Base-by-base conservation (phyloP, 2,329 filamentous ascomycete genomes). In the Ophiognomonia clavigignenti-juglandacearum region DNA sequence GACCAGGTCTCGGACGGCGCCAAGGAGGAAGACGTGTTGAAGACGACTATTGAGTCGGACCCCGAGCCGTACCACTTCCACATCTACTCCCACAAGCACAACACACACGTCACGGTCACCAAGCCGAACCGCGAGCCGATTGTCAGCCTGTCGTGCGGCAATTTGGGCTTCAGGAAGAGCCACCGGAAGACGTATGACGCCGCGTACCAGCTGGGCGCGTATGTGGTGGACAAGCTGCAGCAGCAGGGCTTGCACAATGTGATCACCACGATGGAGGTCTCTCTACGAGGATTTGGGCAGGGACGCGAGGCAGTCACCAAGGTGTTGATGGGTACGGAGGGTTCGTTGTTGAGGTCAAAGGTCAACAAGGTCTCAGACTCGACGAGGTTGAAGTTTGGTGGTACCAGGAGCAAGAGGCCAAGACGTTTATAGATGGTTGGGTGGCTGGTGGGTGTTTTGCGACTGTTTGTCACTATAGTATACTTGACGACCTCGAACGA, bases 331-430 rank as follows among this genome's bases (percentile, higher is more conserved):
- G 91, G 92, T 29, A 83, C 76, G 19, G 92, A 98, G 65, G 93
- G 93, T 48, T 83, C 80, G 61, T 65, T 82, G 58, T 68, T 97
- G 55, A 80, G 89, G 56, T 72, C 77, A 26, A 82, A 86, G 71
- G 86, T 98, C 55, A 73, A 81, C 35, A 83, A 83, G 57, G 86
- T 98, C 52, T 83, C 87, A 26, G 93, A 98, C 70, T 77, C 82
- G 34, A 97, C 92, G 46, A 86, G 86, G 60, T 68, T 97, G 67
- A 98, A 98, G 75, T 96, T 97, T 74, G 93, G 91, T 69, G 95
- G 93, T 62, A 88, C 87, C 32, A 87, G 91, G 68, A 92, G 89
- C 72, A 80, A 78, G 66, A 88, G 84, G 64, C 85, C 83, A 32
- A 91, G 91, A 69, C 85, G 93, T 72, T 70, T 97, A 72, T 80